A percentile compares a stretch with the other conserved stretches of the same genome.
phyloP scores from a whole-genome alignment of 2,329 filamentous ascomycete species.

The Aspergillus candidus region DNA sequence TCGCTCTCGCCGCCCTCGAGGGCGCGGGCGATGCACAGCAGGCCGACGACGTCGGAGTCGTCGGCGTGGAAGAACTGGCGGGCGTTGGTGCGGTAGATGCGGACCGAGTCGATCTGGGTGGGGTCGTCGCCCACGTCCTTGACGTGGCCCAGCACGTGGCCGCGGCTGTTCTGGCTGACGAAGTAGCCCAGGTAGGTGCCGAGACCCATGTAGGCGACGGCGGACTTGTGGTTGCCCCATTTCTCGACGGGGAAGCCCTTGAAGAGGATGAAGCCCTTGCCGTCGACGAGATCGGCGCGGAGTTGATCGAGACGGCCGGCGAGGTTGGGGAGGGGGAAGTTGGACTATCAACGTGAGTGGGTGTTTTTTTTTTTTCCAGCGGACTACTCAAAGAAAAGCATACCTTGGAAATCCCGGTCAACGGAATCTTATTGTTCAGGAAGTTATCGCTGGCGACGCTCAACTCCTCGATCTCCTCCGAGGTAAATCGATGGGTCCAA shows the following conservation, averaged over 20 bases:
- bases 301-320: conserved; percentile 49
- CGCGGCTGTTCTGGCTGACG: conserved; percentile 75
- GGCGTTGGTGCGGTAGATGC: conserved; percentile 85
- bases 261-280: conserved; percentile 85
- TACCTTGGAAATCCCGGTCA: conserved; percentile 65
- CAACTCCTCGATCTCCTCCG: conserved; percentile 62
- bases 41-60: conserved; percentile 73
- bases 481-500: conserved; percentile 67
- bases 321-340: conserved; percentile 58
- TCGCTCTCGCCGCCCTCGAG: conserved; percentile 80
- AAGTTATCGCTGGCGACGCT: conserved; percentile 63
- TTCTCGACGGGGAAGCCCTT: conserved; percentile 70
- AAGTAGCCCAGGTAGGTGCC: conserved; percentile 83
- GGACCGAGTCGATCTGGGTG: conserved; percentile 74
- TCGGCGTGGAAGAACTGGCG: conserved; percentile 82
- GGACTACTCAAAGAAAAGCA: too few species aligned
- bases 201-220: conserved; percentile 85
- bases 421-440: conserved; percentile 55
- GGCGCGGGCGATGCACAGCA: conserved; percentile 73
- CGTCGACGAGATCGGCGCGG: conserved; percentile 64
- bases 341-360: conserved; percentile 32
- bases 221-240: conserved; percentile 75
- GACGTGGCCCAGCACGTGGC: conserved; percentile 82
- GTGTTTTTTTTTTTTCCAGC: too few species aligned
- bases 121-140: conserved; percentile 82